Conservation (phyloP, 805 yeast genomes). For the Diddensiella santjacobensis region DNA sequence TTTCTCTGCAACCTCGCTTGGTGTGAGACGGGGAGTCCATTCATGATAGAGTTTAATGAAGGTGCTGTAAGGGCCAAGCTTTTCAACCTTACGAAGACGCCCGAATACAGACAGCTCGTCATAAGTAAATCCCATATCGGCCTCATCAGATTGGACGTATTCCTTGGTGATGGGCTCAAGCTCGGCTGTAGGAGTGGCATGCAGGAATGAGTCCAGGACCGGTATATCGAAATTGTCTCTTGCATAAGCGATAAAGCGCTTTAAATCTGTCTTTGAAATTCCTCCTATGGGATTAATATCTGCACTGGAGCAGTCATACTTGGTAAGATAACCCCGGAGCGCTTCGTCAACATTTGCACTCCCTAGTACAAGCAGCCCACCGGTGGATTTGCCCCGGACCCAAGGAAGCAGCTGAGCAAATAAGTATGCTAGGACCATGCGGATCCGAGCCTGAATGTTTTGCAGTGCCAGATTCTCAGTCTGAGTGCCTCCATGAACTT, state of each 20-base stretch:
- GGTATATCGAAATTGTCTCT: slow-evolving; percentile 66
- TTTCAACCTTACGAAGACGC: slow-evolving; percentile 80
- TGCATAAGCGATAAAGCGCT: slow-evolving; percentile 81
- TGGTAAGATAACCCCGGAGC: slow-evolving; percentile 89
- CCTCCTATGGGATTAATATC: slow-evolving; percentile 99
- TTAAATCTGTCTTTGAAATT: slow-evolving; percentile 89
- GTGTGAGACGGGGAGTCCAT: slow-evolving; percentile 84
- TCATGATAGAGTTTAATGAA: slow-evolving; percentile 83
- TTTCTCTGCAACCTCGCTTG: slow-evolving; percentile 83
- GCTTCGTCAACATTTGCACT: slow-evolving; percentile 98
- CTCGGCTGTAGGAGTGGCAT: slow-evolving; percentile 97
- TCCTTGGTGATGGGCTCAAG: slow-evolving; percentile 90
- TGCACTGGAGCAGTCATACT: slow-evolving; percentile 96
- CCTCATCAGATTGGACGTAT: slow-evolving; percentile 94
- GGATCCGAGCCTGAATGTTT: slow-evolving; percentile 90
- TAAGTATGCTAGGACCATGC: slow-evolving; percentile 92
- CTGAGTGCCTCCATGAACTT: slow-evolving; percentile 88
- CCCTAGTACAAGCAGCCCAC: slow-evolving; percentile 87
- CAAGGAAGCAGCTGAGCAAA: slow-evolving; percentile 95
- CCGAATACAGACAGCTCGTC: slow-evolving; percentile 93
- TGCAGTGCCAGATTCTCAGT: slow-evolving; percentile 92
- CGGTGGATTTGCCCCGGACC: slow-evolving; percentile 70
- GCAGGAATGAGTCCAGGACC: slow-evolving; percentile 68
- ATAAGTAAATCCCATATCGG: slow-evolving; percentile 97
- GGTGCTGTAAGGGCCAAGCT: slow-evolving; percentile 96